phyloP scores from a whole-genome alignment of 2,329 filamentous ascomycete genomes.

The Fusarium verticillioides region DNA sequence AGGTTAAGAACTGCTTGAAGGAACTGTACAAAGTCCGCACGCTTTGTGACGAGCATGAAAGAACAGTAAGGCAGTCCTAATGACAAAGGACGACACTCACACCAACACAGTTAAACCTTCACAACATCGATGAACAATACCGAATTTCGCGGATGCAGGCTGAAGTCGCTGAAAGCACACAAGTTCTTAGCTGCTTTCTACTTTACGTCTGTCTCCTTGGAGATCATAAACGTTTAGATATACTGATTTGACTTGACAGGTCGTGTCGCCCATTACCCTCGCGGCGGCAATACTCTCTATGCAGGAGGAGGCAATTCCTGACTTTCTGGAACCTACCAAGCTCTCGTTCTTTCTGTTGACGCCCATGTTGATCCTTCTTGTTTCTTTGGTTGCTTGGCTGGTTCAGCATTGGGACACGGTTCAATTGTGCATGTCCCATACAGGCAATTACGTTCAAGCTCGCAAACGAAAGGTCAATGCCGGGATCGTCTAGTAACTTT shows the following conservation, averaged over 20 bases:
- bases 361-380: neutral
- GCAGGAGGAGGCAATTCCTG: slow-evolving; percentile 19
- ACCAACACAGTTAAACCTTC: neutral
- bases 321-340: neutral
- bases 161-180: neutral
- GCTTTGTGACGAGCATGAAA: neutral
- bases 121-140: neutral
- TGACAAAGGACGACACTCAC: neutral
- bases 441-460: neutral
- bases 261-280: neutral
- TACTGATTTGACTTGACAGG: neutral
- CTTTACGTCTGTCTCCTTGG: neutral
- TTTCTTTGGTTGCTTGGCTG: neutral
- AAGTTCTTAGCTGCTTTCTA: neutral
- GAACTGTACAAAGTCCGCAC: neutral
- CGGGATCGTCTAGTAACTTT: neutral
- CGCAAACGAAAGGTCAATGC: neutral
- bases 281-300: slow-evolving; percentile 21
- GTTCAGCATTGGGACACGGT: neutral
- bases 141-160: neutral
- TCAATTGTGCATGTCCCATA: neutral
- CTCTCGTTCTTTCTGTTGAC: slow-evolving; percentile 1
- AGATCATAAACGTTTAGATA: rapidly evolving
- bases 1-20: neutral
- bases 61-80: neutral